These are phyloP conservation scores for Chlorella sp. DNA, from an alignment of 139 green algal species.

Conservation along the genomic window DNA sequence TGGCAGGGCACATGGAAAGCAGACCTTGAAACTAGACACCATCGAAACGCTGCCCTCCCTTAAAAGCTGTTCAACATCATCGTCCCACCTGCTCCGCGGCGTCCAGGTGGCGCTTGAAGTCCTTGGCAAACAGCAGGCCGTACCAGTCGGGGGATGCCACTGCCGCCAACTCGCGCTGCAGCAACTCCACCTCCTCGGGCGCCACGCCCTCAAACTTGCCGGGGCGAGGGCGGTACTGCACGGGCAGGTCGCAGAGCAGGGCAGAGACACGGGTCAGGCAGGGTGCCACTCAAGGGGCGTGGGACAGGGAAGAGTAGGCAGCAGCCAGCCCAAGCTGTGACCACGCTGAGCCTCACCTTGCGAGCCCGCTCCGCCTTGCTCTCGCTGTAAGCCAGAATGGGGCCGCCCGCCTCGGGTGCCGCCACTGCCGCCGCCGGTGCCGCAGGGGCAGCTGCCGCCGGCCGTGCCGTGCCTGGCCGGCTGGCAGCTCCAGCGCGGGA, in stretches of 20 bases:
- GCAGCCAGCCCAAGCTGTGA: no score
- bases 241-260: no score
- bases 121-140: conserved; percentile 39
- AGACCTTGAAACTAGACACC: no score
- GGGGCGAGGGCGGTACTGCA: conserved; percentile 58
- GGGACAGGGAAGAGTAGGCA: no score
- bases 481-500: neutral
- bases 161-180: conserved; percentile 72
- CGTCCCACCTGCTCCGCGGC: conserved; percentile 61
- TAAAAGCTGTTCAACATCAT: no score
- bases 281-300: no score
- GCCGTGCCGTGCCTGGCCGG: neutral
- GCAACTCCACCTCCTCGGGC: conserved; percentile 69
- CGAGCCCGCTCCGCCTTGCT: conserved; percentile 76
- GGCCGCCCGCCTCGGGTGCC: neutral
- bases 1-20: no score
- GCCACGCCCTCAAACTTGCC: conserved; percentile 75
- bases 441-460: neutral
- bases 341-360: conserved; percentile 38
- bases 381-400: conserved; percentile 60
- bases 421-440: neutral
- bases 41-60: no score
- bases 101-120: conserved; percentile 90
- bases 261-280: no score
- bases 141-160: conserved; percentile 54